Evolutionary conservation across 73 alveolate genomes (phyloP).

Genomic region (Paramecium tetraurelia): DNA sequence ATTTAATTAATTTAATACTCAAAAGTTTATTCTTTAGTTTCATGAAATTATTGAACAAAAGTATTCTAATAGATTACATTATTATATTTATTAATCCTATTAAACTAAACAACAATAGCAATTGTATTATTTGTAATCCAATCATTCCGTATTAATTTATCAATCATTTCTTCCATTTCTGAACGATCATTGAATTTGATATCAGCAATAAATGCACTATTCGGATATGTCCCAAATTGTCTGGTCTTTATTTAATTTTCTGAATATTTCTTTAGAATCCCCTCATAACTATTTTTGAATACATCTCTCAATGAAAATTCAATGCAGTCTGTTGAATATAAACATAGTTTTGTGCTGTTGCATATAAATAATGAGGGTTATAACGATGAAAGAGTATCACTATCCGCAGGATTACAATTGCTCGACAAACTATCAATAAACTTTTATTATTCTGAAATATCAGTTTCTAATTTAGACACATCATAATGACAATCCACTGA

Average conservation of each 20-base stretch:
- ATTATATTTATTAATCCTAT: not conserved
- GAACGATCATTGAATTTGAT: not conserved
- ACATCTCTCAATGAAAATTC: not conserved
- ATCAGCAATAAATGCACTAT: not conserved
- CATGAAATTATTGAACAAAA: not conserved
- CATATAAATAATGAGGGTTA: not conserved
- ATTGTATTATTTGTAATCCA: conserved; percentile 20
- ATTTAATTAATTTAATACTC: not conserved
- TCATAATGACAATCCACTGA: not conserved
- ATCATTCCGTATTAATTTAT: not conserved
- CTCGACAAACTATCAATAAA: not conserved
- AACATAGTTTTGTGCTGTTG: not conserved
- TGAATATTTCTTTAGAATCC: not conserved
- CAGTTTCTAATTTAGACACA: not conserved
- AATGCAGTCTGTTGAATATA: not conserved
- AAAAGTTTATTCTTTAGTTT: not conserved
- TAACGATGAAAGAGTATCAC: not conserved
- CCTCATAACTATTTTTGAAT: not conserved
- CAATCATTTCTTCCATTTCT: not conserved
- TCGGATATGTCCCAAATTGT: conserved; percentile 19
- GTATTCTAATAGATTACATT: not conserved
- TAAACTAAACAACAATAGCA: not conserved
- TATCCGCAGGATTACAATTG: conserved; percentile 4
- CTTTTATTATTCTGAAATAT: not conserved
- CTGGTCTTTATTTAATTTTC: not conserved